Evolutionary conservation across 805 yeast genomes (phyloP).

Genomic region (Pichia californica): DNA sequence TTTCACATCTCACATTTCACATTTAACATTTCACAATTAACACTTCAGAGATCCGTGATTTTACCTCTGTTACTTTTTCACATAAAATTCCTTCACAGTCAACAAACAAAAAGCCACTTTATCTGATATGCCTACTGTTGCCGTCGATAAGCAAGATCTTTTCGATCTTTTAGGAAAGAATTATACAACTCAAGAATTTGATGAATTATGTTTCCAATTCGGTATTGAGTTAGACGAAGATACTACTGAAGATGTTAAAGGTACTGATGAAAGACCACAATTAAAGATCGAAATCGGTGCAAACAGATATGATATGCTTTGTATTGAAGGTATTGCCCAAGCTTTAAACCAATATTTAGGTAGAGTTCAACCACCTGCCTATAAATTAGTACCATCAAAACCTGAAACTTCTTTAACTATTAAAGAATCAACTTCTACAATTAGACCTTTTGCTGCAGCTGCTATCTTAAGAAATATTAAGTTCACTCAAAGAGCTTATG

Average conservation of each 20-base stretch:
- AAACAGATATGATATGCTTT: conserved; percentile 95
- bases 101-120: too few relatives aligned
- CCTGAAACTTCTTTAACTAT: conserved; percentile 64
- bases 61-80: too few relatives aligned
- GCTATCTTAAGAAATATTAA: conserved; percentile 84
- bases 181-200: conserved; percentile 85
- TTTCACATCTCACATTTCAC: too few relatives aligned
- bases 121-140: conserved; percentile 81
- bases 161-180: conserved; percentile 66
- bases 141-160: conserved; percentile 91
- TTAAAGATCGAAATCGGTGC: conserved; percentile 96
- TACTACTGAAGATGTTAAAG: conserved; percentile 69
- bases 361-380: conserved; percentile 56
- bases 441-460: conserved; percentile 92
- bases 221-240: conserved; percentile 98
- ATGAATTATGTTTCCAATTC: conserved; percentile 93
- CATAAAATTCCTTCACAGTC: too few relatives aligned
- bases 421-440: conserved; percentile 60
- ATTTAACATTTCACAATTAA: too few relatives aligned
- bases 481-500: conserved; percentile 81
- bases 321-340: conserved; percentile 96
- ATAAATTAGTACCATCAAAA: conserved; percentile 51
- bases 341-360: conserved; percentile 90
- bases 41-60: too few relatives aligned
- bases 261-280: conserved; percentile 88